Evolutionary conservation across 129 eudicot genomes (phyloP).

Genomic region (Flaveria robusta): DNA sequence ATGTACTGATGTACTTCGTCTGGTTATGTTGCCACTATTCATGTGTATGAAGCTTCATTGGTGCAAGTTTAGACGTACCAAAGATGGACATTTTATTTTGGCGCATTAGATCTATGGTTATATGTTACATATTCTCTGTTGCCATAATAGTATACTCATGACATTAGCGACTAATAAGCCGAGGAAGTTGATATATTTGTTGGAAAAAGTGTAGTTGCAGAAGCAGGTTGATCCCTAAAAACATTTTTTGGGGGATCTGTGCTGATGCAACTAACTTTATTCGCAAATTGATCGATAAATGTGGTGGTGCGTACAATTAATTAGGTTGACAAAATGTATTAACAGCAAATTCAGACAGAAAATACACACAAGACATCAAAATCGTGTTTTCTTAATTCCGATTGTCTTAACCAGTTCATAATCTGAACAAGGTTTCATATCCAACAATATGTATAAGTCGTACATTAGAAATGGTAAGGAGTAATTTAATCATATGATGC

Average conservation of each 20-base stretch:
- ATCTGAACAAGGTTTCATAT: background rate
- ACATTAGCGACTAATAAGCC: background rate
- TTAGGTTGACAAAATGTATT: background rate
- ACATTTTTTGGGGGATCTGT: background rate
- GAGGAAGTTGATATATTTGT: background rate
- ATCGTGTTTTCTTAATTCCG: background rate
- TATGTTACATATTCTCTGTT: background rate
- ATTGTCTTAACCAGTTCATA: background rate
- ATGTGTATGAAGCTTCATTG: slow-evolving; percentile 5
- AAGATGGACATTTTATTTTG: background rate
- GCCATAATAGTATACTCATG: background rate
- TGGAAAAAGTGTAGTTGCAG: background rate
- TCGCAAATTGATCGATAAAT: background rate
- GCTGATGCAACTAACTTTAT: slow-evolving; percentile 5
- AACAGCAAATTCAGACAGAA: background rate
- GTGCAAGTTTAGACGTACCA: background rate
- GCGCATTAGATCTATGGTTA: background rate
- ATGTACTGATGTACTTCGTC: background rate
- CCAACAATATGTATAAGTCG: background rate
- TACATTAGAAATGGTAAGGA: background rate
- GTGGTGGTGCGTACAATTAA: background rate
- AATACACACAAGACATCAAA: background rate
- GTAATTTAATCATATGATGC: slow-evolving; percentile 11
- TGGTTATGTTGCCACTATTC: background rate
- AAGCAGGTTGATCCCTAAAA: background rate